Evolutionary conservation across 2,329 filamentous ascomycete genomes (phyloP).

Genomic region (Xylariaceae sp.): DNA sequence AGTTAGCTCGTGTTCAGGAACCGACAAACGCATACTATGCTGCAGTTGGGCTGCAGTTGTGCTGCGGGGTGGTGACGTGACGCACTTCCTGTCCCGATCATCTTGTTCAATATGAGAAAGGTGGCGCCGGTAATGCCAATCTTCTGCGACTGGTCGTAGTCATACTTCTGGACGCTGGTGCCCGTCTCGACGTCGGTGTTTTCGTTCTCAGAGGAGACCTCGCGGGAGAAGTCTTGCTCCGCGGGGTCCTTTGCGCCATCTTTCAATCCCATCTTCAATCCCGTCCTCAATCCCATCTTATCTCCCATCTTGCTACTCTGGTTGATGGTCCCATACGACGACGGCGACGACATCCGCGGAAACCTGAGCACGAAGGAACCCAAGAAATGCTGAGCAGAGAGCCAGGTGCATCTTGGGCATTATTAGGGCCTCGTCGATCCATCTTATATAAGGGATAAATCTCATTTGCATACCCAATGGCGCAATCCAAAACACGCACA

Average conservation of each 20-base stretch:
- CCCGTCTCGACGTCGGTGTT: slow-evolving; percentile 19
- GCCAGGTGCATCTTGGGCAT: too few species aligned
- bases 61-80: slow-evolving; percentile 6
- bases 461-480: slow-evolving; percentile 17
- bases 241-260: too few species aligned
- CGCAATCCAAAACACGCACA: slow-evolving; percentile 20
- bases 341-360: slow-evolving; percentile 1
- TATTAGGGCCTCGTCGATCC: slow-evolving; percentile 10
- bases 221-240: slow-evolving; percentile 16
- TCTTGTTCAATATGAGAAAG: slow-evolving; percentile 53
- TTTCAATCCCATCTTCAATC: too few species aligned
- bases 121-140: slow-evolving; percentile 48
- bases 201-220: slow-evolving; percentile 8
- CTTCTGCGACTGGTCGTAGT: slow-evolving; percentile 35
- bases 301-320: slow-evolving; percentile 12
- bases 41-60: too few species aligned
- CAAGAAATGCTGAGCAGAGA: background rate
- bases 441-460: slow-evolving; percentile 14
- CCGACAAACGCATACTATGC: too few species aligned
- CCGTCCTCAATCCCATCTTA: slow-evolving; percentile 8
- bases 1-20: too few species aligned
- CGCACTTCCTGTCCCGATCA: slow-evolving; percentile 54
- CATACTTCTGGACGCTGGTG: slow-evolving; percentile 24
- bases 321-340: slow-evolving; percentile 10
- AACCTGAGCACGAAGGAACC: background rate